phyloP scores from a whole-genome alignment of 768 basidiomycete species.

The Lactifluus subvellereus region DNA sequence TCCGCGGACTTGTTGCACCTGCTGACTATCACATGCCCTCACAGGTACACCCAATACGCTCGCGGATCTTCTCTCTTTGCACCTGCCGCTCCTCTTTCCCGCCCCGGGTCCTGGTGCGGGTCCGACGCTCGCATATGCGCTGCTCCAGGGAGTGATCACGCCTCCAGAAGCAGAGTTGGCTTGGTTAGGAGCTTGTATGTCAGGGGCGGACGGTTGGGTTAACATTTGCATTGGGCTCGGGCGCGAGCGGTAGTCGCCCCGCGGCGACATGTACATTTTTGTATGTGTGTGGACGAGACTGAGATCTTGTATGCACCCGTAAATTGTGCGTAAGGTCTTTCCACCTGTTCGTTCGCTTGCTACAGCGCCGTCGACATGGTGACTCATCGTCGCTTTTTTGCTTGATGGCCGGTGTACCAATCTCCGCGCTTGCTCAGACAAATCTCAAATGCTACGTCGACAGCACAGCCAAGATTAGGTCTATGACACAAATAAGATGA shows the following conservation, averaged over 20 bases:
- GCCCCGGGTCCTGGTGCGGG: slow-evolving; percentile 29
- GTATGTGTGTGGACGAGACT: not conserved
- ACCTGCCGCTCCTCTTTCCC: slow-evolving; percentile 78
- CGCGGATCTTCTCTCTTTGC: slow-evolving; percentile 55
- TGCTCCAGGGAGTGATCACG: slow-evolving; percentile 79
- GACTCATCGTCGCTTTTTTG: slow-evolving; percentile 2
- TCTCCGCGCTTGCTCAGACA: not conserved
- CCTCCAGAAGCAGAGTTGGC: slow-evolving; percentile 88
- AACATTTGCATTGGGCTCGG: slow-evolving; percentile 70
- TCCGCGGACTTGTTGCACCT: slow-evolving; percentile 13
- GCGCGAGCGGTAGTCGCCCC: slow-evolving; percentile 20
- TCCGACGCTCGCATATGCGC: slow-evolving; percentile 54
- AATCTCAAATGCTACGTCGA: slow-evolving; percentile 5
- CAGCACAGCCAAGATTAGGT: slow-evolving; percentile 13
- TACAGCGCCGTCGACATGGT: slow-evolving; percentile 15
- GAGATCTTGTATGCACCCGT: not conserved
- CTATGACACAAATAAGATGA: slow-evolving; percentile 3
- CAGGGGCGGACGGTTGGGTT: slow-evolving; percentile 94
- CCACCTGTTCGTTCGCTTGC: not conserved
- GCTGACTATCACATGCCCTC: slow-evolving; percentile 21
- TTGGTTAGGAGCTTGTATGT: slow-evolving; percentile 89
- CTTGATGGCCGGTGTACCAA: slow-evolving; percentile 12
- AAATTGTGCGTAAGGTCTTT: not conserved
- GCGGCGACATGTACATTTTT: not conserved
- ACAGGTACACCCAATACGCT: slow-evolving; percentile 72